phyloP scores from a whole-genome alignment of 345 rosid species.

The Pseudoturritis turrita region DNA sequence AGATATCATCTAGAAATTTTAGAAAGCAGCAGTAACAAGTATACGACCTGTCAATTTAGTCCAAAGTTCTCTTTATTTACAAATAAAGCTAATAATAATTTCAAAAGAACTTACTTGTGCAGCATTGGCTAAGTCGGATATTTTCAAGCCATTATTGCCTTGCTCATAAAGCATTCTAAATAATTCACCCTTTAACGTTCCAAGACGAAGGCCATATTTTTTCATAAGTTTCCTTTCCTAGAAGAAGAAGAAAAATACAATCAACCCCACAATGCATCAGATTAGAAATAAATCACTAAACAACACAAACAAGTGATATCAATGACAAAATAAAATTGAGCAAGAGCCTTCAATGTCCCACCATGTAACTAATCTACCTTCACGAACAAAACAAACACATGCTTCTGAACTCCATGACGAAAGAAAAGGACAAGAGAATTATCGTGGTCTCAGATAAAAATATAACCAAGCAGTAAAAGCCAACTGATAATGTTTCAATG shows the following conservation, averaged over 20 bases:
- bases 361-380: not conserved
- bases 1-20: not conserved
- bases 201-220: constrained; percentile 60
- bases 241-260: constrained; percentile 7
- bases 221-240: constrained; percentile 80
- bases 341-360: constrained; percentile 1
- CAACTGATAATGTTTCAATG: constrained; percentile 3
- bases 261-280: constrained; percentile 2
- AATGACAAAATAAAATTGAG: not conserved
- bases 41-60: not conserved
- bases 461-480: not conserved
- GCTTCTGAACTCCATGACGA: not conserved
- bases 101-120: constrained; percentile 40
- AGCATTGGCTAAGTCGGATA: constrained; percentile 65
- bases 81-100: not conserved
- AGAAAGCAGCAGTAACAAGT: not conserved
- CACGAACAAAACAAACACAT: not conserved
- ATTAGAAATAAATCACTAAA: not conserved
- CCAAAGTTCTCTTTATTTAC: constrained; percentile 7
- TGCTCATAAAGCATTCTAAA: constrained; percentile 56
- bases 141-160: constrained; percentile 70
- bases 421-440: not conserved
- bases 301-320: not conserved
- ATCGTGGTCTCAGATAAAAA: not conserved
- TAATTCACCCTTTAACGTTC: constrained; percentile 82